These are phyloP conservation scores for Xylaria sp. DNA, from an alignment of 2,329 filamentous ascomycete genomes.

Conservation along the genomic window DNA sequence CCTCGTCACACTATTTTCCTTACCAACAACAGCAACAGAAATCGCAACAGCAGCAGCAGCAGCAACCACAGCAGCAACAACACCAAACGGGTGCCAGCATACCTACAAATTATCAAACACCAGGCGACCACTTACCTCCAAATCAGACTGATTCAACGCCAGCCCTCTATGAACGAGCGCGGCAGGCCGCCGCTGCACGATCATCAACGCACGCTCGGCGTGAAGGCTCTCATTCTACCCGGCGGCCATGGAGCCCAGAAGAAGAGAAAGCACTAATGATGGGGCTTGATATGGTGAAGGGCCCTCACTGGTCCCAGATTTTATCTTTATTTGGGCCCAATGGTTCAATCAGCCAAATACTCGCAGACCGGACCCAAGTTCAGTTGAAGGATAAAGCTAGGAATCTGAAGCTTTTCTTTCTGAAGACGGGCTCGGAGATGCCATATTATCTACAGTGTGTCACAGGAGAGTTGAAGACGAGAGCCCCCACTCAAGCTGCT, in stretches of 20 bases:
- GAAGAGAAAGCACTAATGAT: slow-evolving; percentile 92
- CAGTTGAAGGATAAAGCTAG: slow-evolving; percentile 93
- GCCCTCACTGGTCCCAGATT: slow-evolving; percentile 94
- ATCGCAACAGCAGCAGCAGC: slow-evolving; percentile 33
- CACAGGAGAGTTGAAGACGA: slow-evolving; percentile 88
- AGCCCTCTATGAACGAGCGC: slow-evolving; percentile 67
- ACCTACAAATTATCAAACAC: slow-evolving; percentile 40
- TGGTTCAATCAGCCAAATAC: slow-evolving; percentile 81
- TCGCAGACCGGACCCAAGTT: slow-evolving; percentile 90
- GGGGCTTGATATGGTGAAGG: slow-evolving; percentile 87
- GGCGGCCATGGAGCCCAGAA: slow-evolving; percentile 87
- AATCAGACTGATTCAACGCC: slow-evolving; percentile 67
- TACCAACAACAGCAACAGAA: slow-evolving; percentile 40
- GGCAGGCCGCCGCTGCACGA: slow-evolving; percentile 68
- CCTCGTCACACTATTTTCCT: slow-evolving; percentile 43
- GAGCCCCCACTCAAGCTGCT: slow-evolving; percentile 79
- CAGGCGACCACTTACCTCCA: slow-evolving; percentile 59
- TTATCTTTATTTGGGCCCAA: slow-evolving; percentile 83
- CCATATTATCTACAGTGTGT: slow-evolving; percentile 88
- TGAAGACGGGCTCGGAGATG: slow-evolving; percentile 92
- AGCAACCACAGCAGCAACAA: slow-evolving; percentile 26
- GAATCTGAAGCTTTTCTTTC: slow-evolving; percentile 89
- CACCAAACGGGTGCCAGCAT: slow-evolving; percentile 39
- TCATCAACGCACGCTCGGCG: slow-evolving; percentile 65
- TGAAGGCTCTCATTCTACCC: slow-evolving; percentile 69